These are phyloP conservation scores for Camellia granthamiana DNA, from an alignment of 148 eudicot genomes.

Conservation along the genomic window DNA sequence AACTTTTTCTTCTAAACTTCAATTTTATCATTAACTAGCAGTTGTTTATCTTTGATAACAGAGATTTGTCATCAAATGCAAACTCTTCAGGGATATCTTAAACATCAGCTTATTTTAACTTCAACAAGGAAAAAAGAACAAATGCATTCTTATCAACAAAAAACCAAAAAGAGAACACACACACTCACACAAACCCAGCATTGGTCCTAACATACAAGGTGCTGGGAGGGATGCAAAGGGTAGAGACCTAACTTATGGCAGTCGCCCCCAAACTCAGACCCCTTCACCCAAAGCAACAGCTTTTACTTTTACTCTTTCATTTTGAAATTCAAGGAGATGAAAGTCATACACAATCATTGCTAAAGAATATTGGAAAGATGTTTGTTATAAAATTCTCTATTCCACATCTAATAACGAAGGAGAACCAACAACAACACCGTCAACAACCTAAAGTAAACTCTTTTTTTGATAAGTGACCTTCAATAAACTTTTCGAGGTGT, in stretches of 20 bases:
- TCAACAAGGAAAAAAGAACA: background rate
- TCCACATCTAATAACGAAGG: background rate
- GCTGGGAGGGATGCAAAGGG: background rate
- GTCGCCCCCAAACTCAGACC: background rate
- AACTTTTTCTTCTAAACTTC: no score
- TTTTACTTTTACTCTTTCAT: background rate
- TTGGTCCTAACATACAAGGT: background rate
- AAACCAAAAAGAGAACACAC: no score
- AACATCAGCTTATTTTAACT: background rate
- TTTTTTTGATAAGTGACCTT: background rate
- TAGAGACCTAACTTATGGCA: background rate
- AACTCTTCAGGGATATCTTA: background rate
- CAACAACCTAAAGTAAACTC: no score
- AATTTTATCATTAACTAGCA: no score
- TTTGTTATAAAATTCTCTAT: background rate
- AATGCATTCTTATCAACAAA: background rate
- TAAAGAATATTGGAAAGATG: background rate
- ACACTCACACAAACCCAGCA: no score
- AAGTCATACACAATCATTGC: background rate
- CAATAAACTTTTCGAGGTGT: background rate
- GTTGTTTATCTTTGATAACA: no score
- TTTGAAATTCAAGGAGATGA: background rate
- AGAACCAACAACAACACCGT: background rate
- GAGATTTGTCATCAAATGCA: no score
- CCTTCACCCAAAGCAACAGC: background rate